Evolutionary conservation across 805 yeast genomes (phyloP).

Genomic region (Wickerhamomyces silvicola): DNA sequence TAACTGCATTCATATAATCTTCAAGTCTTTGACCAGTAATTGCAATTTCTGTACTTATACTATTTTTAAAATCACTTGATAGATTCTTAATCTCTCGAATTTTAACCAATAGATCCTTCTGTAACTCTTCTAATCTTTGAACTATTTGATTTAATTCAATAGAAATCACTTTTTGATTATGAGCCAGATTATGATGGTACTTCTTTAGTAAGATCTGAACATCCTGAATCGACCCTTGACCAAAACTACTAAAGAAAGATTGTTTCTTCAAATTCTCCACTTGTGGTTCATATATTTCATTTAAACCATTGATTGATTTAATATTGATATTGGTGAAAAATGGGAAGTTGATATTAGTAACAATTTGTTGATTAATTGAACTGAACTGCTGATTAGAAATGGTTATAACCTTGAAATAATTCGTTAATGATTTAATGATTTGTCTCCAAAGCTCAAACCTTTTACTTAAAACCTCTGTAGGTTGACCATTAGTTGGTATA

Average conservation of each 20-base stretch:
- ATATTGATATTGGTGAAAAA: slow-evolving; percentile 24
- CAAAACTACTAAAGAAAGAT: slow-evolving; percentile 61
- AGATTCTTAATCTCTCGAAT: slow-evolving; percentile 81
- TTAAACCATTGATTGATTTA: slow-evolving; percentile 20
- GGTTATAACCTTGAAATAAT: slow-evolving; percentile 70
- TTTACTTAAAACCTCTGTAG: slow-evolving; percentile 78
- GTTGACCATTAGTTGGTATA: slow-evolving; percentile 58
- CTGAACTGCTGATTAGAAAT: slow-evolving; percentile 82
- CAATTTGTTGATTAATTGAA: slow-evolving; percentile 71
- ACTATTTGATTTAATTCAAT: slow-evolving; percentile 54
- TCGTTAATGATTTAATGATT: slow-evolving; percentile 66
- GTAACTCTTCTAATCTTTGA: slow-evolving; percentile 62
- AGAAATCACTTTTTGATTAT: slow-evolving; percentile 47
- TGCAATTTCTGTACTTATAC: slow-evolving; percentile 61
- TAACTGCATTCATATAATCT: slow-evolving; percentile 52
- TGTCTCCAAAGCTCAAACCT: slow-evolving; percentile 85
- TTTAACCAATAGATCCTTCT: slow-evolving; percentile 69
- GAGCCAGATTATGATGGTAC: slow-evolving; percentile 58
- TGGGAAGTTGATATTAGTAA: slow-evolving; percentile 60
- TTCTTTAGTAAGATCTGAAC: slow-evolving; percentile 65
- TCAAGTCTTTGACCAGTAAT: slow-evolving; percentile 53
- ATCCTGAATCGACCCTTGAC: slow-evolving; percentile 77
- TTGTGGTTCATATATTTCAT: slow-evolving; percentile 30
- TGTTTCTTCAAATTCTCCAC: slow-evolving; percentile 19
- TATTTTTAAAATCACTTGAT: slow-evolving; percentile 76